These are phyloP conservation scores for Calonectria leucothoes DNA, from an alignment of 2,329 filamentous ascomycete species.

Conservation along the genomic window DNA sequence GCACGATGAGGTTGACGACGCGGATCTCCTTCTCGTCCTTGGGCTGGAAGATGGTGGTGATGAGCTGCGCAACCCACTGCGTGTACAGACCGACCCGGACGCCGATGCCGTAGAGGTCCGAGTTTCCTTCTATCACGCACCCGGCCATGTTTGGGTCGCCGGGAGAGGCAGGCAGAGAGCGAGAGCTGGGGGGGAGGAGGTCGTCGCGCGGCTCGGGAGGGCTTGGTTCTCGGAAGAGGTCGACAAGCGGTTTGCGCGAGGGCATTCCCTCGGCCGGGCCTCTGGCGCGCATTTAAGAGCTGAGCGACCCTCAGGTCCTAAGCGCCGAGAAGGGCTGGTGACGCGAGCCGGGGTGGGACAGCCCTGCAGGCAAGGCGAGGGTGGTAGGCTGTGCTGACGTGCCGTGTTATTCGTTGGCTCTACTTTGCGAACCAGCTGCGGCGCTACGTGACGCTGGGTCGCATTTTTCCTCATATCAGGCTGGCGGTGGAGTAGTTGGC, in stretches of 20 bases:
- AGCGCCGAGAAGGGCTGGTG: background rate
- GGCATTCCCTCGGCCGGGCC: background rate
- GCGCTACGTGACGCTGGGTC: background rate
- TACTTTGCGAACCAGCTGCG: background rate
- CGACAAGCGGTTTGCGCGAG: background rate
- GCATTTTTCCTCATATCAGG: background rate
- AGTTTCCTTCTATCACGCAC: slow-evolving; percentile 5
- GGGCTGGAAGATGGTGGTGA: slow-evolving; percentile 4
- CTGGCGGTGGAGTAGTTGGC: background rate
- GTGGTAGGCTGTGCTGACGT: background rate
- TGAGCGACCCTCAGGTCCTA: background rate
- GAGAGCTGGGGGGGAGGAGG: background rate
- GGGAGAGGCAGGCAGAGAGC: background rate
- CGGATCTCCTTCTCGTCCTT: background rate
- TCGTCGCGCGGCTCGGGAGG: background rate
- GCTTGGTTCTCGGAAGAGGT: background rate
- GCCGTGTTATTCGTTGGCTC: background rate
- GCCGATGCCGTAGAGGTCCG: slow-evolving; percentile 17
- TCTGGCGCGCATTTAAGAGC: background rate
- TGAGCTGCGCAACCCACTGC: slow-evolving; percentile 7
- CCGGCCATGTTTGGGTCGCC: background rate
- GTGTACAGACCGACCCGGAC: slow-evolving; percentile 10
- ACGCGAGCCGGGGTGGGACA: background rate
- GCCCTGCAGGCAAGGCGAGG: background rate
- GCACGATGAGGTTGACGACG: background rate